Base-by-base conservation (phyloP, 2,329 filamentous ascomycete species). In the Magnaporthiopsis incrustans region DNA sequence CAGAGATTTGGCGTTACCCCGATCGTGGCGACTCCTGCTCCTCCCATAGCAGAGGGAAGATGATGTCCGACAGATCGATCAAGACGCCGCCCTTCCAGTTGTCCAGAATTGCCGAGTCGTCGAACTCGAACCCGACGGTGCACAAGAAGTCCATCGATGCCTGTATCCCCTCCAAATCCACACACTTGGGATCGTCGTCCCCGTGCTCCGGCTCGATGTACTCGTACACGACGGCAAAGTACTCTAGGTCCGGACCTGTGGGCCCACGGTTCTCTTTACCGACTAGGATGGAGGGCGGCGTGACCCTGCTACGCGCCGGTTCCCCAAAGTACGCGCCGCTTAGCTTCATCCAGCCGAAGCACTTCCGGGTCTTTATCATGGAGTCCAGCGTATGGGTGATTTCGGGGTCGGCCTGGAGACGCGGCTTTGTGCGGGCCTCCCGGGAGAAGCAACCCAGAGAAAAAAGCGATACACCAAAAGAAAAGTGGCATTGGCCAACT, bases 161-260 rank as follows among this genome's bases (percentile, higher is more conserved):
- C 25, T 27, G 25, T 30, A 59, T 59, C 5, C 22, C 32, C 4
- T 8, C 12, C 8, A 26, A 26, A 7, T 59, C 18, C 57, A 22
- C 57, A 11, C 14, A 22, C 2, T 25, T 22, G 11, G 25, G 27
- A 22, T 59, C 57, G 25, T 59, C 27, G 57, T 15, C 18, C 26
- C 26, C 57, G 11, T 59, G 26, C 14, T 30, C 27, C 18, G 25
- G 27, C 32, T 12, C 18, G 22, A 59, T 59, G 15, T 26, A 59
- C 57, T 59, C 57, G 57, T 59, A 59, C n/a, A 59, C 57, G 14
- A 59, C n/a, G 10, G 57, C 57, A 14, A 59, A 59, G 26, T 33
- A 59, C 22, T 59, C 57, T 8, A 6, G 26, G 57, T 12, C 25
- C 4, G 11, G 1, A 18, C 18, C 32, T 2, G 26, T 22, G 4